Percentiles rank a stretch among this genome's conserved stretches.
Conservation (phyloP, 495 filamentous ascomycete genomes). For the Lineolata rhizophorae region DNA sequence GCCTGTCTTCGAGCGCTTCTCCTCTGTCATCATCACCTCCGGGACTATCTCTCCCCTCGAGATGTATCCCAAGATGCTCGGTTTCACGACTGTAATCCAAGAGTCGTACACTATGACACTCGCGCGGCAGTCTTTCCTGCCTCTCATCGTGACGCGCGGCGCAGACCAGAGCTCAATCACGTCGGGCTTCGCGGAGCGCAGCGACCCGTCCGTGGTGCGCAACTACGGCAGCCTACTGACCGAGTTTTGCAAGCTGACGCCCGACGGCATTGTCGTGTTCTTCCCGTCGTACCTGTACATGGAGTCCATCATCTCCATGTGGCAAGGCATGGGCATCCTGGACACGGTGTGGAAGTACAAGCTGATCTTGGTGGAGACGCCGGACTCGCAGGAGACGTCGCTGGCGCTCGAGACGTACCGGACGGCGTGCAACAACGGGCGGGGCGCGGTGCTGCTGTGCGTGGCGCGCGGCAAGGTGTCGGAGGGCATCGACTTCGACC, state of each 20-base stretch:
- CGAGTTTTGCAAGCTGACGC: slow-evolving; percentile 84
- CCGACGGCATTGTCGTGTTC: slow-evolving; percentile 95
- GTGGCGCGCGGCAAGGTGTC: slow-evolving; percentile 93
- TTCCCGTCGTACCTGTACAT: slow-evolving; percentile 98
- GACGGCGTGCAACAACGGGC: slow-evolving; percentile 89
- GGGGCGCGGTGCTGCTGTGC: slow-evolving; percentile 80
- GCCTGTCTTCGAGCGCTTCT: slow-evolving; percentile 91
- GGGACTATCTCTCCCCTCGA: slow-evolving; percentile 92
- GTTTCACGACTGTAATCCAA: slow-evolving; percentile 74
- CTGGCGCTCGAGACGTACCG: slow-evolving; percentile 92
- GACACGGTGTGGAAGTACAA: slow-evolving; percentile 99
- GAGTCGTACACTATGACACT: slow-evolving; percentile 97
- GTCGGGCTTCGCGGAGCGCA: slow-evolving; percentile 79
- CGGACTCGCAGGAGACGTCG: slow-evolving; percentile 90
- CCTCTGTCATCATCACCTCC: slow-evolving; percentile 94
- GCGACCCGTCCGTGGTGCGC: slow-evolving; percentile 79
- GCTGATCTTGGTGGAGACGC: slow-evolving; percentile 91
- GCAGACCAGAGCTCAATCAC: slow-evolving; percentile 83
- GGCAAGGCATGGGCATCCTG: slow-evolving; percentile 93
- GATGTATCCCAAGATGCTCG: slow-evolving; percentile 98
- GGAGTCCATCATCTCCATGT: slow-evolving; percentile 97
- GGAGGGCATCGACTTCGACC: slow-evolving; percentile 98
- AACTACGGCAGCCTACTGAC: slow-evolving; percentile 88
- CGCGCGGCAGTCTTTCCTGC: slow-evolving; percentile 82
- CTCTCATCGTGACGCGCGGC: slow-evolving; percentile 91